Evolutionary conservation across 805 yeast species (phyloP).

Genomic region (Schizosaccharomyces osmophilus): DNA sequence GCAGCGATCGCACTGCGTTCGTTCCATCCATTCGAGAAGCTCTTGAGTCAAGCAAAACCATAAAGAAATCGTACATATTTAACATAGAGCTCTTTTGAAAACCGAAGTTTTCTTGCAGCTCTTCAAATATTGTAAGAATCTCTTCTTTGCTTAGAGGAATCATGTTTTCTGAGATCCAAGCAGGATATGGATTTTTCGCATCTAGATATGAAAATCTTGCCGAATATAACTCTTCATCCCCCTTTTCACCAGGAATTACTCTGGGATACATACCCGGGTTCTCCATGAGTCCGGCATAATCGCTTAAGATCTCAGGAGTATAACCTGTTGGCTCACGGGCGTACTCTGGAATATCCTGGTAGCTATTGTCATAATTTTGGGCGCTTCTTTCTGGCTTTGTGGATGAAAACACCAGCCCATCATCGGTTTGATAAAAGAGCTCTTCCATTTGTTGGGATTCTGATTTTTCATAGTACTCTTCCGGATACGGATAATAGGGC

Average conservation of each 20-base stretch:
- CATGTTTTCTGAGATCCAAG: conserved; percentile 88
- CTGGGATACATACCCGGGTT: neutral
- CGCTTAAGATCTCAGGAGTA: neutral
- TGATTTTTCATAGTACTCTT: too few relatives aligned
- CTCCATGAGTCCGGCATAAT: neutral
- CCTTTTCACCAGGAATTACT: neutral
- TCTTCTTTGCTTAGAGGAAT: conserved; percentile 50
- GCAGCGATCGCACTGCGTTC: conserved; percentile 49
- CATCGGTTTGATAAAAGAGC: too few relatives aligned
- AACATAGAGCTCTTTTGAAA: conserved; percentile 57
- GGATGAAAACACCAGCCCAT: too few relatives aligned
- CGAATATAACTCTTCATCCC: neutral
- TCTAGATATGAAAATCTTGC: neutral
- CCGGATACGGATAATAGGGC: too few relatives aligned
- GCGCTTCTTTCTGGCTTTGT: too few relatives aligned
- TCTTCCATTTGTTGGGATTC: too few relatives aligned
- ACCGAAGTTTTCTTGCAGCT: conserved; percentile 41
- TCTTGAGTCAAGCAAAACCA: conserved; percentile 67
- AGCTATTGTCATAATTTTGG: too few relatives aligned
- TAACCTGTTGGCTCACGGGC: too few relatives aligned
- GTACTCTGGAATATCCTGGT: too few relatives aligned
- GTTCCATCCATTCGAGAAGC: conserved; percentile 52
- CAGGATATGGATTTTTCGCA: conserved; percentile 68
- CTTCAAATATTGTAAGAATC: conserved; percentile 34
- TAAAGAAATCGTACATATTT: conserved; percentile 60